phyloP scores from a whole-genome alignment of 805 yeast genomes.

The Lipomyces sp. region DNA sequence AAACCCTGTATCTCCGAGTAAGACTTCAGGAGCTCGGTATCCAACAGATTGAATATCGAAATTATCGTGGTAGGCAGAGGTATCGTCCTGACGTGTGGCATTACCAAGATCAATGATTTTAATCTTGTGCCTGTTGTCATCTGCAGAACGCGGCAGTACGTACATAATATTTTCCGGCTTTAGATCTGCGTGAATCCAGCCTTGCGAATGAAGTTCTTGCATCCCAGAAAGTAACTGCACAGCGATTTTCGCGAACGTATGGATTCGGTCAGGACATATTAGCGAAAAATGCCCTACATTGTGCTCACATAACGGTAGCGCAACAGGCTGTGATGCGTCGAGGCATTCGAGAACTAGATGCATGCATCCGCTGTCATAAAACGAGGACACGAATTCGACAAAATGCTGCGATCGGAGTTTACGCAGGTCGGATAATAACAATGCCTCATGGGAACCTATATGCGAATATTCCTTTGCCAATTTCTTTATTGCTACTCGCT shows the following conservation, averaged over 20 bases:
- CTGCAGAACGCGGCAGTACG: neutral
- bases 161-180: slow-evolving; percentile 40
- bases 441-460: slow-evolving; percentile 27
- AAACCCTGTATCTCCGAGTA: slow-evolving; percentile 38
- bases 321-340: slow-evolving; percentile 16
- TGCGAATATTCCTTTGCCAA: slow-evolving; percentile 4
- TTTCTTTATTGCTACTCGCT: slow-evolving; percentile 30
- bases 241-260: slow-evolving; percentile 37
- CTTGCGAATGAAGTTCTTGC: slow-evolving; percentile 34
- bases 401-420: slow-evolving; percentile 13
- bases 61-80: slow-evolving; percentile 34
- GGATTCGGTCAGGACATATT: slow-evolving; percentile 28
- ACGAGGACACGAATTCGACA: slow-evolving; percentile 13
- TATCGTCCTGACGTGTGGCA: slow-evolving; percentile 24
- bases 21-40: slow-evolving; percentile 41
- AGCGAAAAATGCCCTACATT: slow-evolving; percentile 16
- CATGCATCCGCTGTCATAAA: slow-evolving; percentile 12
- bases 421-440: slow-evolving; percentile 21
- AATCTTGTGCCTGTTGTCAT: slow-evolving; percentile 13
- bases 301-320: slow-evolving; percentile 32
- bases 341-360: slow-evolving; percentile 30
- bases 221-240: slow-evolving; percentile 37
- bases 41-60: slow-evolving; percentile 39
- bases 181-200: slow-evolving; percentile 39
- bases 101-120: slow-evolving; percentile 41